phyloP scores from a whole-genome alignment of 2,329 filamentous ascomycete genomes.

The Scedosporium minutisporum region DNA sequence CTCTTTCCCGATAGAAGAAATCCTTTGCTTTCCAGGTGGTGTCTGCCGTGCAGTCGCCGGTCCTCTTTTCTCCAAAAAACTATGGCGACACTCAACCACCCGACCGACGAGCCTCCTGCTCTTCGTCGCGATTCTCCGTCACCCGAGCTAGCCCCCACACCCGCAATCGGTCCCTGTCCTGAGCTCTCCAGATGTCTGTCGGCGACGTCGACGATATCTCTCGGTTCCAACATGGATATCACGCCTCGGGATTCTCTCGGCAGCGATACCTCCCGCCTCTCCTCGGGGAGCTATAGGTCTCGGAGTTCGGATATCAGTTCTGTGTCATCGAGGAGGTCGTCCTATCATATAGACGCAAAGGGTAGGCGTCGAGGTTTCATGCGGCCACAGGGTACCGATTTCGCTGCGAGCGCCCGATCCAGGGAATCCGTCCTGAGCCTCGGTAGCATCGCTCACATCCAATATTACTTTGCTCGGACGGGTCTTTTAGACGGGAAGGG shows the following conservation, averaged over 20 bases:
- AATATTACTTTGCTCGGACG: conserved; percentile 96
- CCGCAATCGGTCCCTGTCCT: conserved; percentile 49
- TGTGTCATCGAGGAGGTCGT: conserved; percentile 13
- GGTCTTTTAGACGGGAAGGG: conserved; percentile 90
- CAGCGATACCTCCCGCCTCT: conserved; percentile 52
- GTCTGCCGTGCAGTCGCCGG: too few relatives aligned
- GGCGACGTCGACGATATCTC: conserved; percentile 48
- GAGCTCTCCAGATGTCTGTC: conserved; percentile 57
- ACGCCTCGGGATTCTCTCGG: conserved; percentile 43
- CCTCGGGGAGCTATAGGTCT: conserved; percentile 47
- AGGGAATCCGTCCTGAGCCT: conserved; percentile 93
- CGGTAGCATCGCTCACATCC: conserved; percentile 91
- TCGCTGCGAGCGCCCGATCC: conserved; percentile 80
- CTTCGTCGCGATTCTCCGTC: conserved; percentile 52
- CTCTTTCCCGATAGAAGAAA: too few relatives aligned
- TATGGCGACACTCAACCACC: conserved; percentile 22
- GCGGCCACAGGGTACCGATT: conserved; percentile 76
- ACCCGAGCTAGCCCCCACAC: conserved; percentile 51
- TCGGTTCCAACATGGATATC: conserved; percentile 41
- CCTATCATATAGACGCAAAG: conserved; percentile 23
- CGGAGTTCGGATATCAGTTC: conserved; percentile 33
- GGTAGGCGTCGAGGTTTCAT: conserved; percentile 69
- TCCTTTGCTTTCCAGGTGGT: not conserved
- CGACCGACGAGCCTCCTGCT: conserved; percentile 15
- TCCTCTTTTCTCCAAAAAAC: not conserved